Percentiles rank a stretch among this genome's conserved stretches.
phyloP scores from a whole-genome alignment of 768 basidiomycete genomes.

The Phlebiopsis gigantea region DNA sequence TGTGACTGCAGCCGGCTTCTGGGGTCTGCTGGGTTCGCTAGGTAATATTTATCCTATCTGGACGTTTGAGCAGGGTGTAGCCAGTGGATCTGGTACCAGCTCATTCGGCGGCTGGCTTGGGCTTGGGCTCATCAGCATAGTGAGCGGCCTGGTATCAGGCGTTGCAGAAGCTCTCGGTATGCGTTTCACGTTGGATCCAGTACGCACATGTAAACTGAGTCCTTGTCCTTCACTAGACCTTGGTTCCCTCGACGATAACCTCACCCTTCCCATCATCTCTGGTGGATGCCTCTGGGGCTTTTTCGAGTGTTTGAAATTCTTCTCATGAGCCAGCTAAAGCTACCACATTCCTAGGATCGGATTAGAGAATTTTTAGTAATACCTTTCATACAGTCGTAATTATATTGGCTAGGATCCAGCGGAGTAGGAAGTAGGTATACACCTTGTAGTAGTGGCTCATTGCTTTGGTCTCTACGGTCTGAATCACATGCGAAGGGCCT shows the following conservation, averaged over 20 bases:
- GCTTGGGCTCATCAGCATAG: conserved; percentile 48
- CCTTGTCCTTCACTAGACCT: conserved; percentile 47
- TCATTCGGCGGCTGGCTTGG: conserved; percentile 42
- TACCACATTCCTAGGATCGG: background rate
- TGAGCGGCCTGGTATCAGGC: conserved; percentile 76
- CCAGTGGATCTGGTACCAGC: conserved; percentile 15
- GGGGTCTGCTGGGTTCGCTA: conserved; percentile 54
- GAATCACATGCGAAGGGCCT: too few relatives aligned
- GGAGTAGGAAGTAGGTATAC: background rate
- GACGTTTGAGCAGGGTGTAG: conserved; percentile 51
- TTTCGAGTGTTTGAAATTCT: conserved; percentile 36
- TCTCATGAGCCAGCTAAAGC: conserved; percentile 14
- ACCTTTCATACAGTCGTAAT: background rate
- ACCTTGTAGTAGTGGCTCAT: background rate
- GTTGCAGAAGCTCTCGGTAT: conserved; percentile 86
- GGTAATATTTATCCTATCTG: conserved; percentile 42
- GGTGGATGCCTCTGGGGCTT: conserved; percentile 65
- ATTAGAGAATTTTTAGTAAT: conserved; percentile 16
- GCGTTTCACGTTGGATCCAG: conserved; percentile 24
- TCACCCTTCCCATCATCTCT: conserved; percentile 84
- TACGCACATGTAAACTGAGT: background rate
- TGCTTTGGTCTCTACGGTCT: too few relatives aligned
- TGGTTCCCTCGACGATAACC: conserved; percentile 81
- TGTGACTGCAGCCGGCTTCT: conserved; percentile 62
- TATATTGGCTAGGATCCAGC: background rate